These are phyloP conservation scores for Prasinococcaceae sp. DNA, from an alignment of 139 green algal genomes.

Conservation along the genomic window DNA sequence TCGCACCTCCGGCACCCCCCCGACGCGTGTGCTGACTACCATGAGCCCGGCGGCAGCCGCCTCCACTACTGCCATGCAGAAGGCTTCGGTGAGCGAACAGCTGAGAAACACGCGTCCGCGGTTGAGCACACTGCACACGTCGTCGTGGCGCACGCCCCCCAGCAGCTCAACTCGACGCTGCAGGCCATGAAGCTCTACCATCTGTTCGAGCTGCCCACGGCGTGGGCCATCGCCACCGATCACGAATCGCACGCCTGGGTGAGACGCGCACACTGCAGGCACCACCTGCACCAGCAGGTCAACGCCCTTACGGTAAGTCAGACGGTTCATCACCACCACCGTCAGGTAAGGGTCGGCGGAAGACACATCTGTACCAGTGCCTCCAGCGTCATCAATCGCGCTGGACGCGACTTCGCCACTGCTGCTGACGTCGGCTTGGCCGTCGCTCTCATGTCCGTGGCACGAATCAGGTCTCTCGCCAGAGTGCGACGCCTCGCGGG, in stretches of 20 bases:
- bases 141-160: slow-evolving; percentile 56
- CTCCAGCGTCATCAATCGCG: no score
- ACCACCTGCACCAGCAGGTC: slow-evolving; percentile 79
- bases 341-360: slow-evolving; percentile 20
- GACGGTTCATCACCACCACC: slow-evolving; percentile 62
- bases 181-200: slow-evolving; percentile 47
- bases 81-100: slow-evolving; percentile 82
- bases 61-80: slow-evolving; percentile 95
- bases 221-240: slow-evolving; percentile 80
- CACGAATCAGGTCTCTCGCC: not conserved
- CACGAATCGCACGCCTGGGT: slow-evolving; percentile 55
- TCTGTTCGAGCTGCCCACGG: slow-evolving; percentile 50
- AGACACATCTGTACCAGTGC: no score
- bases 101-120: slow-evolving; percentile 69
- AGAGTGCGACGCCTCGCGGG: slow-evolving; percentile 4
- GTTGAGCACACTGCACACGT: slow-evolving; percentile 36
- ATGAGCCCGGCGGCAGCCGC: slow-evolving; percentile 46
- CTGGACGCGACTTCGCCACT: no score
- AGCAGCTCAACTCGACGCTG: slow-evolving; percentile 50
- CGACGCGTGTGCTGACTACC: slow-evolving; percentile 45
- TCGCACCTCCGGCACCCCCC: slow-evolving; percentile 78
- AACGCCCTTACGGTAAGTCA: slow-evolving; percentile 89
- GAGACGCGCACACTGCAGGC: slow-evolving; percentile 46
- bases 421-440: no score
- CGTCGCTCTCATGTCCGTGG: not conserved